Evolutionary conservation across 2,329 filamentous ascomycete genomes (phyloP).

Genomic region (Nemania serpens): DNA sequence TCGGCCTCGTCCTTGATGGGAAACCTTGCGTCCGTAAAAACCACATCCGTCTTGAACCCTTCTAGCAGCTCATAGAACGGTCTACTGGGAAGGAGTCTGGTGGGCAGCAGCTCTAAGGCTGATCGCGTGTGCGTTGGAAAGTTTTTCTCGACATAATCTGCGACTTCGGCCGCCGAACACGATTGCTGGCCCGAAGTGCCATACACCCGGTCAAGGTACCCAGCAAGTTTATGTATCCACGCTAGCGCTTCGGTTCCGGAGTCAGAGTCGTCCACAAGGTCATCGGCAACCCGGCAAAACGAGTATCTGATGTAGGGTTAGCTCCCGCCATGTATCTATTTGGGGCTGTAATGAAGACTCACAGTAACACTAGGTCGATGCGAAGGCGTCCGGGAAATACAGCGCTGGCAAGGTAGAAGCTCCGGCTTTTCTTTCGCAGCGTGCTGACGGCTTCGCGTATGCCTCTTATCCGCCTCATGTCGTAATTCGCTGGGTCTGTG

Average conservation of each 20-base stretch:
- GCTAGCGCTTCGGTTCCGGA: constrained; percentile 55
- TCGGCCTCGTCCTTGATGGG: constrained; percentile 65
- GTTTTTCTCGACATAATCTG: constrained; percentile 48
- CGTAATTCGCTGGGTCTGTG: constrained; percentile 53
- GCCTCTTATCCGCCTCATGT: constrained; percentile 60
- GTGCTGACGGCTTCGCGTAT: constrained; percentile 63
- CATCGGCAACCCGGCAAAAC: constrained; percentile 75
- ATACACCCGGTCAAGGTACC: constrained; percentile 62
- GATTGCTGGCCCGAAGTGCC: constrained; percentile 33
- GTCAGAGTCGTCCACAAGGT: constrained; percentile 69
- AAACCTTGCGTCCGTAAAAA: constrained; percentile 52
- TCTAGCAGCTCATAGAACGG: constrained; percentile 68
- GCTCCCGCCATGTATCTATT: not conserved
- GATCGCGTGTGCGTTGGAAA: constrained; percentile 59
- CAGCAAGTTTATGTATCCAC: constrained; percentile 63
- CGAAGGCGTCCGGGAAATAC: constrained; percentile 70
- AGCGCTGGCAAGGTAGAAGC: constrained; percentile 74
- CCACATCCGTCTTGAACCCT: constrained; percentile 71
- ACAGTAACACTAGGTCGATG: constrained; percentile 69
- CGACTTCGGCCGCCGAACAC: constrained; percentile 32
- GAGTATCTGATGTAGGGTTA: constrained; percentile 59
- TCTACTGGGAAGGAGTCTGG: constrained; percentile 56
- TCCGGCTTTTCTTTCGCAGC: constrained; percentile 68
- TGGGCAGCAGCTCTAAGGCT: constrained; percentile 64
- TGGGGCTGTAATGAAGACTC: constrained; percentile 33